Conservation (phyloP, 176 grass and related monocot species). For the Oryza officinalis region DNA sequence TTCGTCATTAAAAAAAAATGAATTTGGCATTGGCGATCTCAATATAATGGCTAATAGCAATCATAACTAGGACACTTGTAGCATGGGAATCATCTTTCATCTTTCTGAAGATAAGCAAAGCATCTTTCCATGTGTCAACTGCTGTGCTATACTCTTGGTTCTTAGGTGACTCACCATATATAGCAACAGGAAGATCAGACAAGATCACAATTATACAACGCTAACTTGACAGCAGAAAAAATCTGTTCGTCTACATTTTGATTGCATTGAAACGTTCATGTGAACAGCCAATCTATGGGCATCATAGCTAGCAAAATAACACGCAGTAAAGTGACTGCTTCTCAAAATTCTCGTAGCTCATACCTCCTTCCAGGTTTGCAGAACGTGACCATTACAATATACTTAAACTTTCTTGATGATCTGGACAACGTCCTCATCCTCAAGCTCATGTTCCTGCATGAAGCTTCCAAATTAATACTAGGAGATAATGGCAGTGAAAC, state of each 20-base stretch:
- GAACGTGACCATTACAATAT: not conserved
- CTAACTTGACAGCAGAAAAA: not conserved
- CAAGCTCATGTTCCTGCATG: conserved; percentile 89
- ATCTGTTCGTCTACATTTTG: conserved; percentile 23
- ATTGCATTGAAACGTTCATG: not conserved
- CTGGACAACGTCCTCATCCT: conserved; percentile 96
- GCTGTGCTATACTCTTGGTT: not conserved
- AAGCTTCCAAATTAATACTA: not conserved
- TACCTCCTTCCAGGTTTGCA: conserved; percentile 9
- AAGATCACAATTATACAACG: conserved; percentile 31
- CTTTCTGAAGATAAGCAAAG: conserved; percentile 19
- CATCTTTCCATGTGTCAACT: conserved; percentile 34
- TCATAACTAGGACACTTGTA: not conserved
- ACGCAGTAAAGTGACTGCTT: not conserved
- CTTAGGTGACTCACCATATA: not conserved
- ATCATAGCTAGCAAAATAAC: not conserved
- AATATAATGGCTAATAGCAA: not conserved
- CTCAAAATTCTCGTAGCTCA: conserved; percentile 28
- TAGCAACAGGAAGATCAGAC: not conserved
- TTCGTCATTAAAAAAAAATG: not conserved
- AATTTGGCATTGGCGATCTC: not conserved
- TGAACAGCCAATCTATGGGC: not conserved
- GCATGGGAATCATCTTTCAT: conserved; percentile 5
- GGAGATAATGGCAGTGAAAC: not conserved
- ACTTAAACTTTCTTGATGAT: conserved; percentile 92